phyloP scores from a whole-genome alignment of 2,329 filamentous ascomycete genomes.

The Alternaria sp. region DNA sequence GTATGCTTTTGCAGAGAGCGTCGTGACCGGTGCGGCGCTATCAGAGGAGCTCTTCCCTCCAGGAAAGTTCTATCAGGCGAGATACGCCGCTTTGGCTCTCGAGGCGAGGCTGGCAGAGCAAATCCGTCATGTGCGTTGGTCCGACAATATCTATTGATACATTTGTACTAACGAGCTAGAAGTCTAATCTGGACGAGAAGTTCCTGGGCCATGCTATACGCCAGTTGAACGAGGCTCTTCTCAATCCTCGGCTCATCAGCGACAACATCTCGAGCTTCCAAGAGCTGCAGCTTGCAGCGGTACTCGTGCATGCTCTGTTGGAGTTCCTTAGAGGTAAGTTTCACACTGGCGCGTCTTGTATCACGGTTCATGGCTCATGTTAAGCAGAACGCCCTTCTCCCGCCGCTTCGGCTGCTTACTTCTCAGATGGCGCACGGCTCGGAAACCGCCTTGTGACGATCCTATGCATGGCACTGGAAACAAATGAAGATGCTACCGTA shows the following conservation, averaged over 20 bases:
- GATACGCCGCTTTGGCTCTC: slow-evolving; percentile 42
- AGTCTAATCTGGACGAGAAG: slow-evolving; percentile 40
- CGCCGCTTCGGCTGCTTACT: slow-evolving; percentile 41
- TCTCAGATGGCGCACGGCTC: slow-evolving; percentile 36
- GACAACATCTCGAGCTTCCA: slow-evolving; percentile 24
- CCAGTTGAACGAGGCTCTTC: slow-evolving; percentile 37
- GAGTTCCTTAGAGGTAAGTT: slow-evolving; percentile 45
- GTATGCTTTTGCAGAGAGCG: slow-evolving; percentile 35
- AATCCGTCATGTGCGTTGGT: slow-evolving; percentile 32
- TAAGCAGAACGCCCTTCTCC: slow-evolving; percentile 42
- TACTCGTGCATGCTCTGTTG: slow-evolving; percentile 36
- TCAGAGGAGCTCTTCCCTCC: slow-evolving; percentile 40
- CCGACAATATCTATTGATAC: neutral
- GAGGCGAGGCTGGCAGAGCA: slow-evolving; percentile 40
- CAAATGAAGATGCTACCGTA: slow-evolving; percentile 18
- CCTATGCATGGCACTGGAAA: slow-evolving; percentile 27
- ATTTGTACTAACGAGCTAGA: slow-evolving; percentile 13
- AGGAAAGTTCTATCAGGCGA: slow-evolving; percentile 43
- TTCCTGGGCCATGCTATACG: slow-evolving; percentile 42
- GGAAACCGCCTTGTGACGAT: slow-evolving; percentile 42
- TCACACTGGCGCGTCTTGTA: neutral
- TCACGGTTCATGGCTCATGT: slow-evolving; percentile 28
- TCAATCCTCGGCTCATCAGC: slow-evolving; percentile 34
- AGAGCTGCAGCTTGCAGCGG: slow-evolving; percentile 35
- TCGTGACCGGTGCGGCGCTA: slow-evolving; percentile 30